Base-by-base conservation (phyloP, 345 rosid species). In the Noccaea caerulescens region DNA sequence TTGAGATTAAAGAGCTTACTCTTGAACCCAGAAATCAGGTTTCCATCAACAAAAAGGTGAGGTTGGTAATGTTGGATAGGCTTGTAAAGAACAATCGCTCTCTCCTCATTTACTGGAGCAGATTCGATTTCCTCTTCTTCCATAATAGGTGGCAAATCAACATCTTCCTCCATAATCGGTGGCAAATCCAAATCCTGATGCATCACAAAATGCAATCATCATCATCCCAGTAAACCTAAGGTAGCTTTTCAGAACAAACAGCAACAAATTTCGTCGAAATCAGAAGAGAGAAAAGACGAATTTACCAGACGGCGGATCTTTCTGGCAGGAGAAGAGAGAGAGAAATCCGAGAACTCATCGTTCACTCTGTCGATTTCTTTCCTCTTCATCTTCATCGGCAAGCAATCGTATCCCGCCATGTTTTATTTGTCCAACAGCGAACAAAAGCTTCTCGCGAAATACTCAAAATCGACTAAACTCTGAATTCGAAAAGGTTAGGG, bases 311-410 rank as follows among this genome's bases (percentile, higher is more conserved):
- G 92, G 56, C 94, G 92, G 73, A 87, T 88, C 77, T 89, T 92
- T 13, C 79, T 71, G 38, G 92, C 89, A 4, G 93, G 98, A 53
- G 96, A 83, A 49, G 92, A 86, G 16, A 87, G 84, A 8, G 92
- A 85, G 79, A 91, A 91, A 72, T 91, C 90, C 37, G 88, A 83
- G 82, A 89, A 89, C 1, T 92, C 96, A n/a, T 92, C 86, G 74
- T 79, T 80, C 10, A 86, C 84, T 34, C 78, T 81, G 18, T 84
- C 96, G 3, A 89, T 76, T 3, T 86, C 81, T 74, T 87, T 89
- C 70, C 83, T 77, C 81, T 77, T 88, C 75, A 75, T 75, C 71
- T 77, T 68, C 70, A 34, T 53, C 8, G 65, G 64, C 25, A 73
- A 54, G 56, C 56, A 58, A 20, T 32, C 71, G 53, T 45, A 45